These are phyloP conservation scores for Globisporangium carolinianum DNA, from an alignment of 352 stramenopile species.

Conservation along the genomic window DNA sequence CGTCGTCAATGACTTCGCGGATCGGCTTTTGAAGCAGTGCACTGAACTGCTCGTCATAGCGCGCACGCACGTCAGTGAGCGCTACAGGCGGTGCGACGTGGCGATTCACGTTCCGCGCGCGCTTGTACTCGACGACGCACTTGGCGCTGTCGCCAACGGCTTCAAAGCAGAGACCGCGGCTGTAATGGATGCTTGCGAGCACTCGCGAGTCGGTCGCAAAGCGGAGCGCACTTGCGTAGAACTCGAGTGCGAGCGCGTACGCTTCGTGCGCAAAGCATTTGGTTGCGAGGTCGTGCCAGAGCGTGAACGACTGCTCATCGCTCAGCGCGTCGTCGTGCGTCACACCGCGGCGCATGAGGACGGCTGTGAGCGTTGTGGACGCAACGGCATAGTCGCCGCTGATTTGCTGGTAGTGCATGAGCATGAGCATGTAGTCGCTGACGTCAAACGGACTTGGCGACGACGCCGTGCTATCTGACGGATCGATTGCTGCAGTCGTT, in stretches of 20 bases:
- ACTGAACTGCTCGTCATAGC: conserved; percentile 42
- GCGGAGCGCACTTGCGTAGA: conserved; percentile 45
- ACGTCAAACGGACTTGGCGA: conserved; percentile 22
- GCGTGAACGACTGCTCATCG: conserved; percentile 46
- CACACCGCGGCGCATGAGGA: conserved; percentile 27
- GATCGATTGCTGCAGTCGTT: not conserved
- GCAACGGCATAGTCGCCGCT: conserved; percentile 51
- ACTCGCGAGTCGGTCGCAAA: conserved; percentile 63
- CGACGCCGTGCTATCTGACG: not conserved
- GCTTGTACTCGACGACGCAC: conserved; percentile 59
- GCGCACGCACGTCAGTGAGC: conserved; percentile 29
- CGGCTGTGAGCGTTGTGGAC: conserved; percentile 31
- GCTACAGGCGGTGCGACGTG: conserved; percentile 38
- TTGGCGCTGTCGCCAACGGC: conserved; percentile 38
- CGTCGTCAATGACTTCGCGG: conserved; percentile 42
- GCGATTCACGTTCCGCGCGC: conserved; percentile 54
- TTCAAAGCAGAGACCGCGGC: conserved; percentile 51
- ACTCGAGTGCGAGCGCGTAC: conserved; percentile 51
- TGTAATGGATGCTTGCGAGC: conserved; percentile 44
- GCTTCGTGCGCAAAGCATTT: conserved; percentile 68
- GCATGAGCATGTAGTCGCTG: conserved; percentile 50
- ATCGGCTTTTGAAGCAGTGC: conserved; percentile 41
- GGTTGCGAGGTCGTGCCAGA: conserved; percentile 46
- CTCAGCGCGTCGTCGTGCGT: conserved; percentile 23
- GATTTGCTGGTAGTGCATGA: conserved; percentile 58